Evolutionary conservation across 1,139 yeast genomes (phyloP).

Genomic region (Kurtzmaniella natalensis): DNA sequence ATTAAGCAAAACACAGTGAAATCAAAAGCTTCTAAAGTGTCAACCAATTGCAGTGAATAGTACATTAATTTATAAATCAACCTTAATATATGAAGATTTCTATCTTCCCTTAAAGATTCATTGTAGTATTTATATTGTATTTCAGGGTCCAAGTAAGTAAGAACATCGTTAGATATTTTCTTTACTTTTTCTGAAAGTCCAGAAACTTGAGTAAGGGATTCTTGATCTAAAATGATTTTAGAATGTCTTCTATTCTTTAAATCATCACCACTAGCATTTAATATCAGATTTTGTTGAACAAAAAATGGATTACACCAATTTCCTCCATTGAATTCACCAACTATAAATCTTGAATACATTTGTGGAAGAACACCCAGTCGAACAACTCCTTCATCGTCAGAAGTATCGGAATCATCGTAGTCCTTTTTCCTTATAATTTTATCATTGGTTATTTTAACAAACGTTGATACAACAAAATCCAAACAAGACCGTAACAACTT

Average conservation of each 20-base stretch:
- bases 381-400: conserved; percentile 32
- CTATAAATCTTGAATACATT: conserved; percentile 61
- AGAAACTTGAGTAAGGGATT: conserved; percentile 37
- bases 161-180: conserved; percentile 35
- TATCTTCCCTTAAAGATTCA: conserved; percentile 33
- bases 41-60: conserved; percentile 46
- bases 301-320: conserved; percentile 71
- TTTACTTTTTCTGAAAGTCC: conserved; percentile 35
- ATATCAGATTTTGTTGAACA: conserved; percentile 32
- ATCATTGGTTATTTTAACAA: conserved; percentile 28
- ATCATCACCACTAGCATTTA: conserved; percentile 45
- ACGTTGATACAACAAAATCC: conserved; percentile 22
- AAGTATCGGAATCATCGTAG: conserved; percentile 38
- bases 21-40: conserved; percentile 57
- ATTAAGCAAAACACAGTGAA: conserved; percentile 52
- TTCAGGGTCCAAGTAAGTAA: conserved; percentile 35
- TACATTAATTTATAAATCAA: conserved; percentile 51
- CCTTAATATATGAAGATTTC: conserved; percentile 52
- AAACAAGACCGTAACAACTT: conserved; percentile 29
- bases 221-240: conserved; percentile 48
- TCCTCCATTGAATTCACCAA: conserved; percentile 66
- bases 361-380: conserved; percentile 50
- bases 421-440: conserved; percentile 31
- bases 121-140: conserved; percentile 31
- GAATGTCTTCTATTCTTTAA: conserved; percentile 40